These are phyloP conservation scores for Lunasporangiospora selenospora DNA, from an alignment of 192 early-diverging fungal species.

Conservation along the genomic window DNA sequence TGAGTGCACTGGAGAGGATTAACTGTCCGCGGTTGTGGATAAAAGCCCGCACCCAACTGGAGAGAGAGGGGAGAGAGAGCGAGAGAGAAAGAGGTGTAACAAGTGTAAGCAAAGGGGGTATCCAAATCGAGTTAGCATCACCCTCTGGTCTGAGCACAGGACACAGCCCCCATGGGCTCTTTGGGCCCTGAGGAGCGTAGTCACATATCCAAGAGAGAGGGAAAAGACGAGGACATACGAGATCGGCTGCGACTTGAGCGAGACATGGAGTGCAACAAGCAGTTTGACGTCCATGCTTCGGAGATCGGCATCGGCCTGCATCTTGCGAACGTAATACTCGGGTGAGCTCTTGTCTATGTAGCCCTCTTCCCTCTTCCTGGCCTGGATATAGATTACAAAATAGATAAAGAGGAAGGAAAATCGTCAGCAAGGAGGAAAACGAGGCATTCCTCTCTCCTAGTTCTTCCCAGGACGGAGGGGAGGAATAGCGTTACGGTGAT, in stretches of 20 bases:
- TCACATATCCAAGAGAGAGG: background rate
- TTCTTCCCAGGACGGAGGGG: no score
- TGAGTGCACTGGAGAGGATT: constrained; percentile 68
- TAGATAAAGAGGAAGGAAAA: background rate
- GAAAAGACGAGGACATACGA: constrained; percentile 40
- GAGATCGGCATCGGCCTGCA: constrained; percentile 54
- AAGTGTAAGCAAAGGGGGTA: no score
- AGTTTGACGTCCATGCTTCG: constrained; percentile 53
- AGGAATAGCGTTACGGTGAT: background rate
- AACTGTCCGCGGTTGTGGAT: constrained; percentile 75
- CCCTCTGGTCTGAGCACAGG: no score
- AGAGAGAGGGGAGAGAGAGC: background rate
- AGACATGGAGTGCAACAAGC: constrained; percentile 58
- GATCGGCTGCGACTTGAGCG: constrained; percentile 59
- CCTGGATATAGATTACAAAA: constrained; percentile 7
- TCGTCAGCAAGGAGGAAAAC: background rate
- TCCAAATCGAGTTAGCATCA: no score
- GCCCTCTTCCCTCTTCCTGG: constrained; percentile 32
- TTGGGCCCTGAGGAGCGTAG: background rate
- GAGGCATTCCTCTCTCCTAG: background rate
- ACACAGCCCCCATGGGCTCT: no score
- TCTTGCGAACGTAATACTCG: constrained; percentile 60
- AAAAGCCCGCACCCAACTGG: constrained; percentile 77
- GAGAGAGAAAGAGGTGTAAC: background rate
- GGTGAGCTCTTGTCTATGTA: constrained; percentile 55